Base-by-base conservation (phyloP, 306 rosid species). In the Prunus davidiana region DNA sequence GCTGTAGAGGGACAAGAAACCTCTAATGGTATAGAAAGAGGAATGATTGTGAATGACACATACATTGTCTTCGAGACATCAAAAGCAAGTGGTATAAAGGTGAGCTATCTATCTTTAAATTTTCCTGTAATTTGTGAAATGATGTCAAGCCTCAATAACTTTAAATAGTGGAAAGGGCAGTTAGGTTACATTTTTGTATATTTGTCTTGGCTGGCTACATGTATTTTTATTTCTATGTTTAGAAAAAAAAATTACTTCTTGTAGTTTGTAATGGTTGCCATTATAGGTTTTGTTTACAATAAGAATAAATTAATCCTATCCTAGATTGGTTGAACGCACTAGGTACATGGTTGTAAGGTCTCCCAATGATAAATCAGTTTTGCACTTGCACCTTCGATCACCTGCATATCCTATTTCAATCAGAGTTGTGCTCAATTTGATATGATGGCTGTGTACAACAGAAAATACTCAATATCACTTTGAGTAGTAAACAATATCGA, bases 21-120 rank as follows among this genome's bases (percentile, higher is more conserved):
- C 66, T 88, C 93, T 61, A 81, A 46, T 64, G 61, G 86, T 81
- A 58, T 78, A 78, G 98, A 96, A 75, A 85, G 96, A 84, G 99
- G 99, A 89, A 91, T 89, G 86, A 76, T 96, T 79, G 83, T 93
- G 15, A 88, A 83, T 58, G 99, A 96, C 47, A 96, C 99, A 19
- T 92, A 92, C 76, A 54, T 96, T 72, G 85, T 91, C 67, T 96
- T 96, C 75, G 99, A 91, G 87, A 51, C 98, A 64, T 71, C 96
- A 27, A 88, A 87, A 80, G 92, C 84, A 64, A 96, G 93, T 80
- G 99, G 98, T 81, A 96, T 96, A 70, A 92, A 96, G 99, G 99
- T 85, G 60, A 61, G 79, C 10, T 64, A 11, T 64, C 62, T 55
- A 58, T 52, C 45, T 24, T 28, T 46, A 30, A 72, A 73, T 65